These are phyloP conservation scores for Echeveria elegans DNA, from an alignment of 164 flowering plant genomes.

Conservation along the genomic window DNA sequence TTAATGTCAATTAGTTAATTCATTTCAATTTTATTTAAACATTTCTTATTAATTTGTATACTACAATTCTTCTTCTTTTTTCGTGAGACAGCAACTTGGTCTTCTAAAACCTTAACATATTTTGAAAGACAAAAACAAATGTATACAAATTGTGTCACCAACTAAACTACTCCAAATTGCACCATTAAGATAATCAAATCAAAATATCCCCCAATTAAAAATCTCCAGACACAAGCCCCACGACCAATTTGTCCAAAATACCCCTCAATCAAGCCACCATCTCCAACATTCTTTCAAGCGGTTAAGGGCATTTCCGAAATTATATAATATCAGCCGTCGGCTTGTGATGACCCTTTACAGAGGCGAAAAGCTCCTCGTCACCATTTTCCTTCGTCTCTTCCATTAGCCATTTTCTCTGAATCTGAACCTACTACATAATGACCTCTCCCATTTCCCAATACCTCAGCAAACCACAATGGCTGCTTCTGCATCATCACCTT, in stretches of 20 bases:
- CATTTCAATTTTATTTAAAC: too few relatives aligned
- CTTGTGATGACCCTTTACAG: neutral
- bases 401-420: neutral
- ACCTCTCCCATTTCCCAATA: neutral
- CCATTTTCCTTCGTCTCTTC: neutral
- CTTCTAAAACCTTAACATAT: too few relatives aligned
- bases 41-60: too few relatives aligned
- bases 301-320: neutral
- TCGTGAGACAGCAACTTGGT: too few relatives aligned
- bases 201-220: too few relatives aligned
- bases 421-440: neutral
- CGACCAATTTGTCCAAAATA: neutral
- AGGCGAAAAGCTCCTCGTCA: neutral
- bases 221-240: neutral
- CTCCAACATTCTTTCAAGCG: too few relatives aligned
- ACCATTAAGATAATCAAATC: neutral
- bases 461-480: neutral
- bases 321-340: neutral
- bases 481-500: neutral
- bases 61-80: too few relatives aligned
- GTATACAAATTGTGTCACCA: too few relatives aligned
- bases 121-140: too few relatives aligned
- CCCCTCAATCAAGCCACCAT: neutral
- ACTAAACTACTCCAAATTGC: too few relatives aligned
- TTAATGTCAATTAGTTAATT: too few relatives aligned